Evolutionary conservation across 108 stramenopile genomes (phyloP), one percentile per base, ranked within the genome.

Genomic region (Pseudonitzschia pungens): DNA sequence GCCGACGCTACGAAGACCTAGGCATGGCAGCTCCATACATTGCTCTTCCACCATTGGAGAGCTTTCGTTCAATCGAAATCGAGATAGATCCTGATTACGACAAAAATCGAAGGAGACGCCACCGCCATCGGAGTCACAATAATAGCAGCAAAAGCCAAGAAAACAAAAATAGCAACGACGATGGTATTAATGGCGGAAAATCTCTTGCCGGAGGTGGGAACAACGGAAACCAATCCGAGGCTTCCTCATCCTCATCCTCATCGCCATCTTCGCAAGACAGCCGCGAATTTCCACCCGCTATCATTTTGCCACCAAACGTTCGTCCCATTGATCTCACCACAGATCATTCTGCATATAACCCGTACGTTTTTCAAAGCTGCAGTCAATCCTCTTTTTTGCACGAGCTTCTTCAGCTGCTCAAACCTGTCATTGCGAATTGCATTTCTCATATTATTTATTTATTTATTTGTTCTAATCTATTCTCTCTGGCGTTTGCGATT

Each of bases 321-420:
- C 80, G 91, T 40, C 88, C 91, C 6, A 92, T 90, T 60, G 93
- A 92, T 69, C 70, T 94, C 71, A 94, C 93, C 0, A 89, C 85
- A 14, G 93, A 94, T 80, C 93, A 94, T 65, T 89, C 88, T 51
- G 87, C 89, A 0, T 94, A 92, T 77, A 94, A 94, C 73, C 86
- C 87, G 15, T 55, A 24, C 24, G 54, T 55, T 55, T 22, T 24
- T 11, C 45, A 4, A 18, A 48, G 45, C 14, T 48, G 4, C 50
- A 8, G 50, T n/a, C 50, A 3, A 8, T 51, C 50, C 10, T 51
- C 50, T 1, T 51, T 51, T n/a, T 51, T 51, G 50, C 4, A n/a
- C n/a, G n/a, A 51, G 16, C n/a, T 51, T 51, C n/a, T 9, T 51
- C 50, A 9, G 9, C 50, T 16, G 16, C 10, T 26, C 24, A 22